phyloP scores from a whole-genome alignment of 2,329 filamentous ascomycete genomes.

The Xylaria sp. region DNA sequence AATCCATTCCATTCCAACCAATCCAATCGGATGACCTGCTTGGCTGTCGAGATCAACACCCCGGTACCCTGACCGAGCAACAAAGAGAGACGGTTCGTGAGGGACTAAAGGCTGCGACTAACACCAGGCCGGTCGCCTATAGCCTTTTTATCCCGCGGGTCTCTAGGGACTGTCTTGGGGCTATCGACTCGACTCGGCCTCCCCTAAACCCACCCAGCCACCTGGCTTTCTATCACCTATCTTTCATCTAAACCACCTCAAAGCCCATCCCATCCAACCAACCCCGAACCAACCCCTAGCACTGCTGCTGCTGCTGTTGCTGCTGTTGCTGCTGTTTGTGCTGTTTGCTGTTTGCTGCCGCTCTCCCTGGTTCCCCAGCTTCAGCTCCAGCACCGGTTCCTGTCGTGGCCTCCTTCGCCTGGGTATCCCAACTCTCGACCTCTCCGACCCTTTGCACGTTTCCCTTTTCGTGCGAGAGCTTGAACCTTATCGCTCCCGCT shows the following conservation, averaged over 20 bases:
- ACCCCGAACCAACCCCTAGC: slow-evolving; percentile 12
- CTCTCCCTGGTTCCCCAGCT: slow-evolving; percentile 14
- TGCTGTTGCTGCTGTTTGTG: no score
- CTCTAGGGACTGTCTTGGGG: slow-evolving; percentile 17
- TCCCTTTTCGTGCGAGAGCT: slow-evolving; percentile 27
- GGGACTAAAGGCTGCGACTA: slow-evolving; percentile 32
- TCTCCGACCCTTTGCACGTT: slow-evolving; percentile 2
- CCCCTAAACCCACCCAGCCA: slow-evolving; percentile 36
- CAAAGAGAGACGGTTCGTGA: slow-evolving; percentile 12
- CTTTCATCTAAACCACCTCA: slow-evolving; percentile 18
- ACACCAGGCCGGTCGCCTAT: slow-evolving; percentile 23
- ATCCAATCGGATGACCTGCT: slow-evolving; percentile 14
- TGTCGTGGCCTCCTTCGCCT: slow-evolving; percentile 12
- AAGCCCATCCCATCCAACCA: slow-evolving; percentile 2
- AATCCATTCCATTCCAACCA: neutral
- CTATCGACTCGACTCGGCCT: slow-evolving; percentile 16
- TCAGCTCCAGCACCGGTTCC: slow-evolving; percentile 21
- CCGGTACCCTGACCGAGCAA: slow-evolving; percentile 15
- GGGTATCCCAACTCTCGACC: slow-evolving; percentile 15
- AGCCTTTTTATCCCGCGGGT: slow-evolving; percentile 28
- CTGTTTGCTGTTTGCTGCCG: slow-evolving; percentile 8
- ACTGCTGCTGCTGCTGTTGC: slow-evolving; percentile 9
- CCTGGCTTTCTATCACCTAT: slow-evolving; percentile 30
- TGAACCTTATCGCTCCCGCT: slow-evolving; percentile 20
- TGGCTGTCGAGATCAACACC: slow-evolving; percentile 14